phyloP scores from a whole-genome alignment of 2,329 filamentous ascomycete species.

The Intubia oerlemansii region DNA sequence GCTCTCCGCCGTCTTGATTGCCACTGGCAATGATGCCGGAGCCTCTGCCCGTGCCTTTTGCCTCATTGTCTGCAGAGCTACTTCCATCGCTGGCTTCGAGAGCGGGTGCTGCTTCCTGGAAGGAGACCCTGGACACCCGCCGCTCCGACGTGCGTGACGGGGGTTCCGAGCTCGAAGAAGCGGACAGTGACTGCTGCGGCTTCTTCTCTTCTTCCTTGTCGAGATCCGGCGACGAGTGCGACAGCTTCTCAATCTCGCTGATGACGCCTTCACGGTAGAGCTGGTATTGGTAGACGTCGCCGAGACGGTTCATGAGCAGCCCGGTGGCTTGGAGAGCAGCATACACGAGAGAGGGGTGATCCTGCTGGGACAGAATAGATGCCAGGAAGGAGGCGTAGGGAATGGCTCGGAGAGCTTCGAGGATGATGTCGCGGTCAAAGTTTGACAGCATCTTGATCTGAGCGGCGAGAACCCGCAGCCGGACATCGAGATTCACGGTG shows the following conservation, averaged over 20 bases:
- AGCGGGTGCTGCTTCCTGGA: too few species aligned
- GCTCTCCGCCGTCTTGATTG: background rate
- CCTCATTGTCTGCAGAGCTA: too few species aligned
- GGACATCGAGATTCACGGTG: constrained; percentile 84
- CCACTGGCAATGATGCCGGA: too few species aligned
- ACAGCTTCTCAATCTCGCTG: constrained; percentile 67
- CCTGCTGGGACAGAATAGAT: constrained; percentile 85
- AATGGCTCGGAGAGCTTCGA: constrained; percentile 68
- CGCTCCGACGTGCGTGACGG: too few species aligned
- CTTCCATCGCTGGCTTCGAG: too few species aligned
- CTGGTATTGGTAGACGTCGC: constrained; percentile 81
- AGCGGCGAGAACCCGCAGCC: constrained; percentile 87
- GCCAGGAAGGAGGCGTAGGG: constrained; percentile 92
- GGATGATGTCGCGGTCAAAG: constrained; percentile 63
- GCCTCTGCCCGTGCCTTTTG: too few species aligned
- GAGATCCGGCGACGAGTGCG: too few species aligned
- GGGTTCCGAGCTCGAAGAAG: too few species aligned
- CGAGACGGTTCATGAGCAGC: constrained; percentile 63
- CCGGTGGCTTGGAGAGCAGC: constrained; percentile 78
- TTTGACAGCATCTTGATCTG: constrained; percentile 97
- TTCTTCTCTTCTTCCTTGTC: too few species aligned
- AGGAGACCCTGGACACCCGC: too few species aligned
- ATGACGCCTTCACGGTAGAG: constrained; percentile 96
- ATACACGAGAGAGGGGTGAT: constrained; percentile 72
- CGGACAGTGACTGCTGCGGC: too few species aligned